Percentiles rank a stretch among this genome's conserved stretches.
phyloP scores from a whole-genome alignment of 306 rosid species.

The Cucurbita maxima region DNA sequence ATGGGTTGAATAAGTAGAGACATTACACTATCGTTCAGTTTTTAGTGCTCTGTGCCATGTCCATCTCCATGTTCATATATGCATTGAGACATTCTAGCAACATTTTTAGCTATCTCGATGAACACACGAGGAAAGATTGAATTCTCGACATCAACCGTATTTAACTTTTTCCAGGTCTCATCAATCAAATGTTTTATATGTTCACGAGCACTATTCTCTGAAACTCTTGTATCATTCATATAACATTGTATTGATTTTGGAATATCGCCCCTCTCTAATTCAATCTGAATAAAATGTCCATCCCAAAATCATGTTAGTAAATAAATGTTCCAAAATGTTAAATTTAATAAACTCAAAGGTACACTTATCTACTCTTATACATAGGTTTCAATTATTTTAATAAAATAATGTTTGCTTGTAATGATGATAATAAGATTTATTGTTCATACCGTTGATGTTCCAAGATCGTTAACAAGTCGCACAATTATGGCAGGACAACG shows the following conservation, averaged over 20 bases:
- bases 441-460: neutral
- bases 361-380: no score
- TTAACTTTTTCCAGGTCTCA: neutral
- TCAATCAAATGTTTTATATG: neutral
- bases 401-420: no score
- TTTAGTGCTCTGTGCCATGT: neutral
- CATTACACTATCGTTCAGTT: neutral
- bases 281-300: neutral
- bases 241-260: neutral
- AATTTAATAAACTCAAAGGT: no score
- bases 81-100: neutral
- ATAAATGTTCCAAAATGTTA: neutral
- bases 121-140: neutral
- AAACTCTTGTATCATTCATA: neutral
- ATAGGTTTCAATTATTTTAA: no score
- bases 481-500: neutral
- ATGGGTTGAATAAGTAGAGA: neutral
- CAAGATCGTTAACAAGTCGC: neutral
- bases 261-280: neutral
- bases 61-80: neutral
- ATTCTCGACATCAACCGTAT: neutral
- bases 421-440: no score
- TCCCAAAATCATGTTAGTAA: neutral
- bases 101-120: neutral
- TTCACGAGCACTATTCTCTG: neutral